Percentiles rank a stretch among this genome's conserved stretches.
Conservation (phyloP, 2,329 filamentous ascomycete genomes). For the Scedosporium apiospermum region DNA sequence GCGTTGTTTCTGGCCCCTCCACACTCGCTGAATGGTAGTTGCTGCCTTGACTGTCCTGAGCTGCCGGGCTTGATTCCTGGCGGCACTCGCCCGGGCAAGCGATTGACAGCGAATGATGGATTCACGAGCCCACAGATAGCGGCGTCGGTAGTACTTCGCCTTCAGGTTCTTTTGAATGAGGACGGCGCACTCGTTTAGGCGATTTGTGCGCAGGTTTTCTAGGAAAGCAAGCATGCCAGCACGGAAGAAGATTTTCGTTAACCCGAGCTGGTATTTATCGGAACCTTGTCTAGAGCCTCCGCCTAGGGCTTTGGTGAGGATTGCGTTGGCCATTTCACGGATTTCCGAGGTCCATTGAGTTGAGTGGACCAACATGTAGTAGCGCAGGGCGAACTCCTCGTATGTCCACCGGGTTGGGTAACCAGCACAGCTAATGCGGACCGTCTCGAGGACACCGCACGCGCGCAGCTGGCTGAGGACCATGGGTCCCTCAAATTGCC, state of each 20-base stretch:
- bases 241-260: slow-evolving; percentile 99
- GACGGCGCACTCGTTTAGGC: slow-evolving; percentile 86
- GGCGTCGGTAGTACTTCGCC: slow-evolving; percentile 88
- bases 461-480: slow-evolving; percentile 93
- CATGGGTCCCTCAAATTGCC: slow-evolving; percentile 99
- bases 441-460: slow-evolving; percentile 97
- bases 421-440: slow-evolving; percentile 92
- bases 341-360: slow-evolving; percentile 89
- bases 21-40: slow-evolving; percentile 89
- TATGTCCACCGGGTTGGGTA: slow-evolving; percentile 99
- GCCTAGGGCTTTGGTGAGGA: slow-evolving; percentile 79
- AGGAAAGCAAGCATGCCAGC: slow-evolving; percentile 98
- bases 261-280: slow-evolving; percentile 94
- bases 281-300: slow-evolving; percentile 62
- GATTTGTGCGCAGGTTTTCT: slow-evolving; percentile 83
- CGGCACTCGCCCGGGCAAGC: slow-evolving; percentile 64
- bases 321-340: slow-evolving; percentile 85
- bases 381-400: slow-evolving; percentile 92
- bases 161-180: slow-evolving; percentile 98
- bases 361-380: slow-evolving; percentile 96
- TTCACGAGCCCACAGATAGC: slow-evolving; percentile 77
- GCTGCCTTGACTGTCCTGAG: slow-evolving; percentile 76
- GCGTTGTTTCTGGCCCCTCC: slow-evolving; percentile 85
- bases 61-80: slow-evolving; percentile 69
- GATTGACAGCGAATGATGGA: slow-evolving; percentile 76